Evolutionary conservation across 2,329 filamentous ascomycete genomes (phyloP).

Genomic region (Stemphylium vesicarium): DNA sequence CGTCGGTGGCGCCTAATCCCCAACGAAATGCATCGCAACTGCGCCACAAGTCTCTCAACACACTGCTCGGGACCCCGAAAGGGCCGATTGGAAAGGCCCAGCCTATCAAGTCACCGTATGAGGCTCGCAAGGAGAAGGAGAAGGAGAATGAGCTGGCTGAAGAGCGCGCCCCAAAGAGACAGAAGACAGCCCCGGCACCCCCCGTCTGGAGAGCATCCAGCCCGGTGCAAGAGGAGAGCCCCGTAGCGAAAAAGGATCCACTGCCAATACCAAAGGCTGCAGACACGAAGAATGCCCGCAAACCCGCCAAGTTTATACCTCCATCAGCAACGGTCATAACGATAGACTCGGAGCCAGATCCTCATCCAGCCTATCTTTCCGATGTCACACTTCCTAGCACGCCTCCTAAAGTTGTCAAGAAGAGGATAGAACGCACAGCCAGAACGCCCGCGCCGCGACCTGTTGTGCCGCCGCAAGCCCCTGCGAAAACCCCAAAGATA

Average conservation of each 20-base stretch:
- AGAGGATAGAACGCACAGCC: neutral
- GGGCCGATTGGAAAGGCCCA: slow-evolving; percentile 68
- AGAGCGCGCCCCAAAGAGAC: slow-evolving; percentile 49
- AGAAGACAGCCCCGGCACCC: slow-evolving; percentile 34
- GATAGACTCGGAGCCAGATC: slow-evolving; percentile 45
- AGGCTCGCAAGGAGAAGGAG: slow-evolving; percentile 53
- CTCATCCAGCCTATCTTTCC: slow-evolving; percentile 23
- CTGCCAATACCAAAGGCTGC: slow-evolving; percentile 33
- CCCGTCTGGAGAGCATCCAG: slow-evolving; percentile 22
- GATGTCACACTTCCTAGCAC: slow-evolving; percentile 34
- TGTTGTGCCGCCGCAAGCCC: slow-evolving; percentile 1
- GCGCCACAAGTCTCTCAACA: slow-evolving; percentile 65
- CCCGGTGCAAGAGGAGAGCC: slow-evolving; percentile 16
- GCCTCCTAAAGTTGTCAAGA: slow-evolving; percentile 13
- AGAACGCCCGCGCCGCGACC: slow-evolving; percentile 11
- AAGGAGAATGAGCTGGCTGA: slow-evolving; percentile 40
- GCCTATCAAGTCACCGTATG: slow-evolving; percentile 70
- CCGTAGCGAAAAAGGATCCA: slow-evolving; percentile 20
- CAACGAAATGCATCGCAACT: slow-evolving; percentile 47
- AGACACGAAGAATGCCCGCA: slow-evolving; percentile 28
- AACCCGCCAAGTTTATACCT: slow-evolving; percentile 23
- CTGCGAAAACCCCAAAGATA: slow-evolving; percentile 27
- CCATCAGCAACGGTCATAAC: slow-evolving; percentile 43
- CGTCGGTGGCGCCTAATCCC: slow-evolving; percentile 24
- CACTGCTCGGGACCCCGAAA: slow-evolving; percentile 69